Percentiles rank a stretch among this genome's conserved stretches.
Evolutionary conservation across 1,284 basidiomycete species (phyloP).

Genomic region (Ustilago lituana): DNA sequence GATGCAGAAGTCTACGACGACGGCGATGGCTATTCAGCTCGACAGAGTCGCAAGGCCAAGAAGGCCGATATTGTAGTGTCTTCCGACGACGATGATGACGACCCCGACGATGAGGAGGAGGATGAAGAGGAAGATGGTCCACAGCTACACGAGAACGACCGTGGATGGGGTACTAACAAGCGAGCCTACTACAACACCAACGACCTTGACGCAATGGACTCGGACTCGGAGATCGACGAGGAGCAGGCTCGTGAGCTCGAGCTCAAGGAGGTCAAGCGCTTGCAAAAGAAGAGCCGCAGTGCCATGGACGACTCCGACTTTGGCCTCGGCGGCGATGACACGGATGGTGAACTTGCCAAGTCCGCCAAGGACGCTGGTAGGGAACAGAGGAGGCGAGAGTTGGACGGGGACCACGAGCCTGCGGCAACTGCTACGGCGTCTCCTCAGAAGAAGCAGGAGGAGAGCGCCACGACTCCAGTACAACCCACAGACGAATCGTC

Average conservation of each 20-base stretch:
- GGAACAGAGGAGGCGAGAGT: slow-evolving; percentile 50
- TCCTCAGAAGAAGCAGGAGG: slow-evolving; percentile 1
- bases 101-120: slow-evolving; percentile 73
- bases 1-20: slow-evolving; percentile 65
- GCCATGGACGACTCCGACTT: slow-evolving; percentile 82
- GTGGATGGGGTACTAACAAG: slow-evolving; percentile 68
- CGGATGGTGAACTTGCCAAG: slow-evolving; percentile 40
- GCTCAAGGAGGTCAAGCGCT: slow-evolving; percentile 82
- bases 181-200: slow-evolving; percentile 64
- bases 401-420: slow-evolving; percentile 34
- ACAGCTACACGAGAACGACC: slow-evolving; percentile 69
- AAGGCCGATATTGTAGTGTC: slow-evolving; percentile 33
- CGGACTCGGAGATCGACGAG: slow-evolving; percentile 68
- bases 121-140: slow-evolving; percentile 70
- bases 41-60: slow-evolving; percentile 16
- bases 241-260: slow-evolving; percentile 73
- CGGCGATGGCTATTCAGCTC: slow-evolving; percentile 22
- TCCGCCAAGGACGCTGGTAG: slow-evolving; percentile 54
- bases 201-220: slow-evolving; percentile 59
- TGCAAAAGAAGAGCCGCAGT: slow-evolving; percentile 81
- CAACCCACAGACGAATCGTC: slow-evolving; percentile 11
- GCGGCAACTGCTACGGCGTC: not conserved
- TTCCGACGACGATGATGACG: slow-evolving; percentile 48
- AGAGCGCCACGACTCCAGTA: not conserved
- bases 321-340: slow-evolving; percentile 77